These are phyloP conservation scores for Fusarium caatingaense DNA, from an alignment of 2,329 filamentous ascomycete genomes.

Conservation along the genomic window DNA sequence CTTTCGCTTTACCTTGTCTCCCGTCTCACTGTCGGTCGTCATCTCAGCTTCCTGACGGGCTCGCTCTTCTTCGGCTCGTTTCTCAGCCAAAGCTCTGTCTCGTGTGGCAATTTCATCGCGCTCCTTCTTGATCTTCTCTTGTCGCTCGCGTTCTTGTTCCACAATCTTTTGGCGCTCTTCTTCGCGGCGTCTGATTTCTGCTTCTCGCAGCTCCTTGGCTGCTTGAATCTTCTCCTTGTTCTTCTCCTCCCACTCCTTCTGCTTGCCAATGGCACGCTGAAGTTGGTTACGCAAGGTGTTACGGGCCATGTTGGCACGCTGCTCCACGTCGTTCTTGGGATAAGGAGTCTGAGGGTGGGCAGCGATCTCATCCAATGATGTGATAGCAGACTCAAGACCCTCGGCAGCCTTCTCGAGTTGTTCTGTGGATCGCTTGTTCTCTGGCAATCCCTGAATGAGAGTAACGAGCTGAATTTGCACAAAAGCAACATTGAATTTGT, in stretches of 20 bases:
- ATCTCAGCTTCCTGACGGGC: slow-evolving; percentile 73
- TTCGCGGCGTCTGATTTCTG: slow-evolving; percentile 81
- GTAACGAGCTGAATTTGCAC: slow-evolving; percentile 95
- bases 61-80: slow-evolving; percentile 59
- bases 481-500: slow-evolving; percentile 98
- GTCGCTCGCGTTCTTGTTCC: slow-evolving; percentile 77
- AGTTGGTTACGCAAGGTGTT: slow-evolving; percentile 96
- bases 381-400: slow-evolving; percentile 88
- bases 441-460: slow-evolving; percentile 78
- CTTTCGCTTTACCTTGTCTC: slow-evolving; percentile 83
- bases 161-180: slow-evolving; percentile 76
- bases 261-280: slow-evolving; percentile 83
- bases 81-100: slow-evolving; percentile 77
- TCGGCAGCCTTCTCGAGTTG: slow-evolving; percentile 84
- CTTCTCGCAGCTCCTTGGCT: slow-evolving; percentile 82
- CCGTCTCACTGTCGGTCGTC: slow-evolving; percentile 84
- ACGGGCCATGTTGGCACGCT: slow-evolving; percentile 95
- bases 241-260: slow-evolving; percentile 91
- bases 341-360: slow-evolving; percentile 79
- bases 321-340: slow-evolving; percentile 88
- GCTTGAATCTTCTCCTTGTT: slow-evolving; percentile 89
- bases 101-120: slow-evolving; percentile 82
- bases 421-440: slow-evolving; percentile 79
- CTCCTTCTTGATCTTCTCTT: slow-evolving; percentile 87
- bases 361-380: slow-evolving; percentile 73